Conservation (phyloP, 768 basidiomycete genomes). For the Mycena indigotica region DNA sequence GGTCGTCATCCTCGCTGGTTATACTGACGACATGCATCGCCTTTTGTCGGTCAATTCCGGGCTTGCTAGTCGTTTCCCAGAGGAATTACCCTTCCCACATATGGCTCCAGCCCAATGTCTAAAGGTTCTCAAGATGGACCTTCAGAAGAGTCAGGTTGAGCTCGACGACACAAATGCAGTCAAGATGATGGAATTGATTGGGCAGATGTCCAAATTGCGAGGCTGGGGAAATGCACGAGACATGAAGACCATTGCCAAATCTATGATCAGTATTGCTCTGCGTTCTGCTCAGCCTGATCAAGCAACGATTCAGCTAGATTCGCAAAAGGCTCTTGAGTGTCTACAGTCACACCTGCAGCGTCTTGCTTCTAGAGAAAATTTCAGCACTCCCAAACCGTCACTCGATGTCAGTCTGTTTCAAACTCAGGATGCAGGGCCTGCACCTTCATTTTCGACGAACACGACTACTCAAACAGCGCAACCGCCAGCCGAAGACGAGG, state of each 20-base stretch:
- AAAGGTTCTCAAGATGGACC: conserved; percentile 47
- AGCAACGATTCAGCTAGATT: conserved; percentile 26
- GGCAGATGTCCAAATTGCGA: conserved; percentile 44
- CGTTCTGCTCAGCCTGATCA: conserved; percentile 25
- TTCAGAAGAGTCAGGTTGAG: conserved; percentile 45
- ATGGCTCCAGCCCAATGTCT: conserved; percentile 54
- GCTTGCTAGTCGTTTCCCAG: conserved; percentile 68
- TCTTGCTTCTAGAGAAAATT: not conserved
- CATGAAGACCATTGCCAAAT: conserved; percentile 53
- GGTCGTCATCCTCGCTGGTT: conserved; percentile 70
- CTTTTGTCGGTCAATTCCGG: conserved; percentile 63
- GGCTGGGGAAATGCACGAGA: conserved; percentile 77
- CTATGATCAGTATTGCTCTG: conserved; percentile 47
- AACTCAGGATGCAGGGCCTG: not conserved
- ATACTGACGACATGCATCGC: conserved; percentile 66
- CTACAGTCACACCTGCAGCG: conserved; percentile 6
- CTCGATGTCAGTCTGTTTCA: not conserved
- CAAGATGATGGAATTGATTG: conserved; percentile 42
- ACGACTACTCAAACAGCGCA: not conserved
- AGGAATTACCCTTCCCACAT: conserved; percentile 57
- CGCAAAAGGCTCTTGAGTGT: conserved; percentile 32
- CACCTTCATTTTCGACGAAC: conserved; percentile 1
- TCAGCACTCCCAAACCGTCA: not conserved
- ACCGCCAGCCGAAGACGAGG: conserved; percentile 2
- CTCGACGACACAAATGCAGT: conserved; percentile 34